Conservation (phyloP, 2,329 filamentous ascomycete genomes). For the Aspergillus sp. region DNA sequence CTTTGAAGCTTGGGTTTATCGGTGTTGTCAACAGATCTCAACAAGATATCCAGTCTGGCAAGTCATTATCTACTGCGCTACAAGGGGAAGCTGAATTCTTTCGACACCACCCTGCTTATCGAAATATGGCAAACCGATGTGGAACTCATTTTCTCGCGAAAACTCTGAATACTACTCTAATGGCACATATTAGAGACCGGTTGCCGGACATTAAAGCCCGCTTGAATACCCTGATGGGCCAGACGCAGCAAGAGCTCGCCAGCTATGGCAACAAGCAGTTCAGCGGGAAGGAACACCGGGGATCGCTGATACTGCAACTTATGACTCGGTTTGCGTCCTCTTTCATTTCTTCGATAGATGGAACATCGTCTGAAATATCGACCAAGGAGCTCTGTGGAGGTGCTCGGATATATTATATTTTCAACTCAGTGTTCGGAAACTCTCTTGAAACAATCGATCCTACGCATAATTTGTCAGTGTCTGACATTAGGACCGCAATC, state of each 20-base stretch:
- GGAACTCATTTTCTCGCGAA: constrained; percentile 93
- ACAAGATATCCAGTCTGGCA: constrained; percentile 94
- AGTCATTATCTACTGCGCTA: constrained; percentile 88
- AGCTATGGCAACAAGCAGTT: constrained; percentile 98
- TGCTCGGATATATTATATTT: constrained; percentile 96
- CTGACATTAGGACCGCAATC: constrained; percentile 95
- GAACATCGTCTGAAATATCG: constrained; percentile 96
- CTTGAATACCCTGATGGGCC: constrained; percentile 98
- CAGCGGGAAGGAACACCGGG: constrained; percentile 92
- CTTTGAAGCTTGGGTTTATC: constrained; percentile 94
- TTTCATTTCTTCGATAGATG: constrained; percentile 97
- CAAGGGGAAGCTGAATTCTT: constrained; percentile 92
- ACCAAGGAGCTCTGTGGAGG: constrained; percentile 96
- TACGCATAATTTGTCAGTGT: constrained; percentile 86
- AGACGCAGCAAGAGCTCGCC: constrained; percentile 95
- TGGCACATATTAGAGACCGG: constrained; percentile 92
- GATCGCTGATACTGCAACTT: constrained; percentile 88
- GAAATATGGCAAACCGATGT: constrained; percentile 90
- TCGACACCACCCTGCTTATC: constrained; percentile 91
- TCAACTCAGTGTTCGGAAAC: constrained; percentile 97
- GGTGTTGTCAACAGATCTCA: constrained; percentile 97
- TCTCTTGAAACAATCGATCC: constrained; percentile 94
- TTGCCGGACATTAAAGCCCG: constrained; percentile 97
- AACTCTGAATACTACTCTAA: constrained; percentile 89
- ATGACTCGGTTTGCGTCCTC: constrained; percentile 98